These are phyloP conservation scores for Aspergillus niger DNA, from an alignment of 2,329 filamentous ascomycete species.

Conservation along the genomic window DNA sequence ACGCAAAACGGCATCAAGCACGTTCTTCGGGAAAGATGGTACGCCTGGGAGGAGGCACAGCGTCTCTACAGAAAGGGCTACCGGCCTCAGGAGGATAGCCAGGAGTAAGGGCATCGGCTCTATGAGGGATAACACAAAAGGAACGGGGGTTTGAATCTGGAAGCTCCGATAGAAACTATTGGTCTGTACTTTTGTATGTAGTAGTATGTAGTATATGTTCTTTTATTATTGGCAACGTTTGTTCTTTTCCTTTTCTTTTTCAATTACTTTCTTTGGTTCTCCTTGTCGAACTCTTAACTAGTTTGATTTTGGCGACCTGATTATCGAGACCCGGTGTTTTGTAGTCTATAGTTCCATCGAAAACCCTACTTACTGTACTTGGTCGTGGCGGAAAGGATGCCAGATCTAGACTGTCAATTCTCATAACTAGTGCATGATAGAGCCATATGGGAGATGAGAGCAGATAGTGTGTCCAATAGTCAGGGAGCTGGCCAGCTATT, in stretches of 20 bases:
- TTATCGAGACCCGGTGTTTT: neutral
- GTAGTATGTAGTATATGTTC: conserved; percentile 8
- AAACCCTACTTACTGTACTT: no score
- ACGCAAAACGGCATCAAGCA: conserved; percentile 86
- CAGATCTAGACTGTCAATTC: neutral
- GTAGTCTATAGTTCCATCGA: no score
- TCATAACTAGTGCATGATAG: neutral
- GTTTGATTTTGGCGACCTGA: neutral
- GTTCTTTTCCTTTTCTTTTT: neutral
- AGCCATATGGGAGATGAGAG: neutral
- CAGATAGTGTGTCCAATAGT: conserved; percentile 6
- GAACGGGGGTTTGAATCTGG: neutral
- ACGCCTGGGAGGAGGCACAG: conserved; percentile 66
- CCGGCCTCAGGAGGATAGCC: conserved; percentile 35
- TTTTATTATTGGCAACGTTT: neutral
- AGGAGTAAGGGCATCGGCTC: conserved; percentile 2
- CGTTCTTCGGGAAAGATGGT: conserved; percentile 81
- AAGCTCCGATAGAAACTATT: neutral
- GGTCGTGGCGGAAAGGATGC: neutral
- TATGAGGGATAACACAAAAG: neutral
- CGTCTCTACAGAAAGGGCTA: conserved; percentile 40
- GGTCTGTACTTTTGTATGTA: conserved; percentile 10
- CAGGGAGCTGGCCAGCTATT: neutral
- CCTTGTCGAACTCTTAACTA: neutral
- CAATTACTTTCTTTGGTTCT: neutral